phyloP scores from a whole-genome alignment of 192 early-diverging fungal species.

The Mortierella claussenii region DNA sequence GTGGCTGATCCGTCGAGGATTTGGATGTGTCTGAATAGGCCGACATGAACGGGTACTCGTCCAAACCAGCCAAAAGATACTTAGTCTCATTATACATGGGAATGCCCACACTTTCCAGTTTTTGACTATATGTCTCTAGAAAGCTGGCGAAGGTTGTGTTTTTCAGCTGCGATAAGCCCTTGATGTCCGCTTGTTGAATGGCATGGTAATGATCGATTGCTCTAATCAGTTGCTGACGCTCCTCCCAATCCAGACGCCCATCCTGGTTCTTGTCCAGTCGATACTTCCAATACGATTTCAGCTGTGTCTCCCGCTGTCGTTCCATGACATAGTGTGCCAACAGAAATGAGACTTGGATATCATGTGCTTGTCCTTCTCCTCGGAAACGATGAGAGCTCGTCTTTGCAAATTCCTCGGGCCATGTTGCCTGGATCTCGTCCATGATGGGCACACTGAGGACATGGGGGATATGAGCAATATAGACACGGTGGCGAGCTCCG shows the following conservation, averaged over 20 bases:
- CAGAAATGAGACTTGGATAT: constrained; percentile 45
- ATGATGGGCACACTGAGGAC: constrained; percentile 38
- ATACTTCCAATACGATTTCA: constrained; percentile 46
- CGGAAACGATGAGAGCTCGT: constrained; percentile 55
- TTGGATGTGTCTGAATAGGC: not conserved
- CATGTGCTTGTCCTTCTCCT: constrained; percentile 28
- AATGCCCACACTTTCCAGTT: constrained; percentile 4
- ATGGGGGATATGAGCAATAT: constrained; percentile 43
- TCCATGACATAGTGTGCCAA: constrained; percentile 58
- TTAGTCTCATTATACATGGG: not conserved
- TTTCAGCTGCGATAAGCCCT: not conserved
- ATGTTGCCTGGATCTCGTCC: constrained; percentile 39
- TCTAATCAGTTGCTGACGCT: constrained; percentile 31
- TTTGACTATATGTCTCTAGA: constrained; percentile 5
- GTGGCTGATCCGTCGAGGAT: not conserved
- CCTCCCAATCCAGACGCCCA: constrained; percentile 29
- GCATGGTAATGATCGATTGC: constrained; percentile 7
- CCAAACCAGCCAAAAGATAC: constrained; percentile 28
- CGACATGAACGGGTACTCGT: constrained; percentile 42
- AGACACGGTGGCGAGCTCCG: constrained; percentile 44
- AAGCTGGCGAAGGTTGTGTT: not conserved
- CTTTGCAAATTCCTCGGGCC: constrained; percentile 46
- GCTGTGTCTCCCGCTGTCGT: constrained; percentile 47
- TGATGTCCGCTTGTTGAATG: not conserved
- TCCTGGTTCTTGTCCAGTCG: constrained; percentile 49